Conservation (phyloP, 305 asterid genomes). For the Fraxinus nigra region DNA sequence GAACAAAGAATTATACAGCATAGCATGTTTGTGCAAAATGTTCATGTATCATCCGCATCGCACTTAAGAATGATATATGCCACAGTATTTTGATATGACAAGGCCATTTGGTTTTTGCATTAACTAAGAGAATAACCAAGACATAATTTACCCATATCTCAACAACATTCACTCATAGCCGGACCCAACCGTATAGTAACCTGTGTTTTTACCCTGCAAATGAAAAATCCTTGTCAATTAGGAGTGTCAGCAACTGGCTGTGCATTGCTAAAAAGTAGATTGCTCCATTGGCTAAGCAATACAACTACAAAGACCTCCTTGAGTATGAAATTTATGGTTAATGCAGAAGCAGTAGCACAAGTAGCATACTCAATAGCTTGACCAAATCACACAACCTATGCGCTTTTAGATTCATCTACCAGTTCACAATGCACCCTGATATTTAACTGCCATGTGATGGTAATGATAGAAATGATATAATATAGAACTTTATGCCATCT, state of each 20-base stretch:
- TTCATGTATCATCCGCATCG: background rate
- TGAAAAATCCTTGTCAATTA: background rate
- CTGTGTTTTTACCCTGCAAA: slow-evolving; percentile 40
- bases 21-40: background rate
- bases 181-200: slow-evolving; percentile 35
- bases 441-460: background rate
- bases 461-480: background rate
- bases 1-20: background rate
- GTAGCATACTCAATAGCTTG: background rate
- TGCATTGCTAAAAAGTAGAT: background rate
- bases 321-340: background rate
- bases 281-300: background rate
- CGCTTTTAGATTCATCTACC: background rate
- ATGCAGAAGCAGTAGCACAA: background rate
- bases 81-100: background rate
- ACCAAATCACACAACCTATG: background rate
- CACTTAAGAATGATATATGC: background rate
- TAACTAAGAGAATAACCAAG: background rate
- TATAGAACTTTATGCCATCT: background rate
- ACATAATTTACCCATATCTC: background rate
- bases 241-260: background rate
- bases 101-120: background rate
- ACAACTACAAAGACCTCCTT: background rate
- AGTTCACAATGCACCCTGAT: background rate
- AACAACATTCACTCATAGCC: slow-evolving; percentile 20